These are phyloP conservation scores for Pseudonitzschia delicatissima DNA, from an alignment of 108 stramenopile genomes.

Conservation along the genomic window DNA sequence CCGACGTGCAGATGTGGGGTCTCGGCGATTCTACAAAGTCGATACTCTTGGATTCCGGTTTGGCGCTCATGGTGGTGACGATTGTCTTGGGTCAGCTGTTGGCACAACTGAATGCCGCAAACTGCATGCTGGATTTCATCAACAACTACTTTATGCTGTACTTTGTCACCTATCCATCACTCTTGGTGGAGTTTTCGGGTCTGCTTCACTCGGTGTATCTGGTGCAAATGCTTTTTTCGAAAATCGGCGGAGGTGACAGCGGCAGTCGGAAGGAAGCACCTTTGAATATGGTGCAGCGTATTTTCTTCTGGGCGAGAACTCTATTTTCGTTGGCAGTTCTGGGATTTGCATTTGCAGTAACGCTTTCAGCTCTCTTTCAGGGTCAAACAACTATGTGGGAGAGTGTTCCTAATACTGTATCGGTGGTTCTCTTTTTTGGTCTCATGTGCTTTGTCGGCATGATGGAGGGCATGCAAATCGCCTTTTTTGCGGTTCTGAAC, in stretches of 20 bases:
- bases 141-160: constrained; percentile 60
- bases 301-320: constrained; percentile 49
- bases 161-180: constrained; percentile 44
- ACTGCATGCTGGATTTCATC: constrained; percentile 71
- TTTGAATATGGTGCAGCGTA: constrained; percentile 1
- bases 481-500: constrained; percentile 62
- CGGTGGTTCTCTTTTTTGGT: constrained; percentile 43
- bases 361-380: constrained; percentile 33
- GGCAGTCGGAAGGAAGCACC: neutral
- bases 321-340: constrained; percentile 40
- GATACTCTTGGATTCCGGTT: constrained; percentile 41
- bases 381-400: constrained; percentile 47
- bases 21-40: constrained; percentile 41
- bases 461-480: constrained; percentile 64
- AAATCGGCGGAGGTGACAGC: constrained; percentile 35
- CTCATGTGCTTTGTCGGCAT: constrained; percentile 49
- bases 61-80: constrained; percentile 52
- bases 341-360: constrained; percentile 55
- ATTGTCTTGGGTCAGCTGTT: constrained; percentile 54
- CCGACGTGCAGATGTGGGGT: constrained; percentile 22
- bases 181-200: constrained; percentile 56
- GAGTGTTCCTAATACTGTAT: constrained; percentile 26
- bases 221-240: constrained; percentile 42
- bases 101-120: constrained; percentile 38
- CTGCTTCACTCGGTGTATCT: constrained; percentile 58